Base-by-base conservation (phyloP, 2,329 filamentous ascomycete species). In the Colletotrichum eremochloae region DNA sequence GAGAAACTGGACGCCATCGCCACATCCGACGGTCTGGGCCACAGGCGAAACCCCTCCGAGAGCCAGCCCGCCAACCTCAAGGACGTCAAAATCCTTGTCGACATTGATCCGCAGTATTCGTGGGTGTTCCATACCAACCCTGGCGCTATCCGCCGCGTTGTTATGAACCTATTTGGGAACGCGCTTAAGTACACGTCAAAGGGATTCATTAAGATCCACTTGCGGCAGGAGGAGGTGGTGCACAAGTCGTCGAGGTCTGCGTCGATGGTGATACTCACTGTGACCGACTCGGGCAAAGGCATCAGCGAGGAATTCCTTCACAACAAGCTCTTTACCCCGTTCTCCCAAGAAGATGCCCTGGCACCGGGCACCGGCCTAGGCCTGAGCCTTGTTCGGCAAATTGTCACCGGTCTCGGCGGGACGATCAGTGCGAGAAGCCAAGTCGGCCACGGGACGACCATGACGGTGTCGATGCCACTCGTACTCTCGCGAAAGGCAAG, bases 281-380 rank as follows among this genome's bases (percentile, higher is more conserved):
- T 92, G 15, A 83, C 85, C 0, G 91, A 93, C 75, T 90, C 90
- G 2, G 90, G 91, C 1, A 86, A 86, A 67, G 91, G 91, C 7
- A 92, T 92, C 67, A 87, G 85, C 0, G 83, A 86, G 31, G 87
- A 91, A 14, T 92, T 89, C 74, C 80, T 91, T 40, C 83, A 86
- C 52, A 86, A 86, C 14, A 85, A 85, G 60, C 79, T 92, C 0
- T 92, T 90, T 76, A 88, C 86, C 0, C 88, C 89, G 0, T 92
- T 91, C 71, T 80, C 84, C 0, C 90, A 92, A 75, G 90, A 92
- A 75, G 85, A 91, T 61, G 80, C 83, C 0, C 79, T 92, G 15
- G 84, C 86, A 0, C 85, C 86, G 0, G 90, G 90, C 0, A 87
- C 88, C 3, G 90, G 90, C 0, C 82, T 92, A 0, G 91, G 91